Conservation (phyloP, 495 filamentous ascomycete genomes). For the Penicillium desertorum region DNA sequence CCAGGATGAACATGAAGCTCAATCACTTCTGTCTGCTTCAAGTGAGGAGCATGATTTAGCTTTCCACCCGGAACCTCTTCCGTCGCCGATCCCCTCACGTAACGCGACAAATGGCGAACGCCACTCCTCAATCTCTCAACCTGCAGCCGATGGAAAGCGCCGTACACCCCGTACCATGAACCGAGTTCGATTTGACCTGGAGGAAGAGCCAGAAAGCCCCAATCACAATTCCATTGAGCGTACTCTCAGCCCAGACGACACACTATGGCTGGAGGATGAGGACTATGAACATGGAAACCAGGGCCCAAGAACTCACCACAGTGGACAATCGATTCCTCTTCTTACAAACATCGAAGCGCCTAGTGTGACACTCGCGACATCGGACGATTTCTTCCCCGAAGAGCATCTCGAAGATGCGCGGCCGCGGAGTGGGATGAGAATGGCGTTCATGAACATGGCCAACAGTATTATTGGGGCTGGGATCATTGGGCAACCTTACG, state of each 20-base stretch:
- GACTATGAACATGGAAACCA: slow-evolving; percentile 46
- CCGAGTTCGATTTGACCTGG: slow-evolving; percentile 86
- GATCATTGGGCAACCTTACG: slow-evolving; percentile 97
- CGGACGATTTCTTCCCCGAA: slow-evolving; percentile 58
- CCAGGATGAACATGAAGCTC: slow-evolving; percentile 30
- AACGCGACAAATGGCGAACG: slow-evolving; percentile 25
- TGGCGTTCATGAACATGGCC: slow-evolving; percentile 97
- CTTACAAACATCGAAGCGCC: slow-evolving; percentile 86
- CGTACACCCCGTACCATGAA: slow-evolving; percentile 76
- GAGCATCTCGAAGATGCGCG: slow-evolving; percentile 60
- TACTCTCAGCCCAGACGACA: slow-evolving; percentile 43
- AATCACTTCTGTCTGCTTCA: slow-evolving; percentile 30
- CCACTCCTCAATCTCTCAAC: slow-evolving; percentile 49
- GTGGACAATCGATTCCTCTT: slow-evolving; percentile 64
- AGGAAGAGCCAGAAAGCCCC: slow-evolving; percentile 33
- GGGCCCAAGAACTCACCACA: slow-evolving; percentile 22
- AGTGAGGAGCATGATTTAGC: slow-evolving; percentile 31
- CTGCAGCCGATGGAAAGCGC: slow-evolving; percentile 44
- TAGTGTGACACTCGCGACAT: slow-evolving; percentile 73
- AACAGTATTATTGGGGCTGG: slow-evolving; percentile 98
- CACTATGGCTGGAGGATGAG: slow-evolving; percentile 56
- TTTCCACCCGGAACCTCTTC: slow-evolving; percentile 22
- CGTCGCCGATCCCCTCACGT: slow-evolving; percentile 19
- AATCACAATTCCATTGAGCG: slow-evolving; percentile 40
- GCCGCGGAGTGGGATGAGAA: slow-evolving; percentile 64